Evolutionary conservation across 164 flowering plant species (phyloP), one percentile per base, ranked within the genome.

Genomic region (Stephania cephalantha): DNA sequence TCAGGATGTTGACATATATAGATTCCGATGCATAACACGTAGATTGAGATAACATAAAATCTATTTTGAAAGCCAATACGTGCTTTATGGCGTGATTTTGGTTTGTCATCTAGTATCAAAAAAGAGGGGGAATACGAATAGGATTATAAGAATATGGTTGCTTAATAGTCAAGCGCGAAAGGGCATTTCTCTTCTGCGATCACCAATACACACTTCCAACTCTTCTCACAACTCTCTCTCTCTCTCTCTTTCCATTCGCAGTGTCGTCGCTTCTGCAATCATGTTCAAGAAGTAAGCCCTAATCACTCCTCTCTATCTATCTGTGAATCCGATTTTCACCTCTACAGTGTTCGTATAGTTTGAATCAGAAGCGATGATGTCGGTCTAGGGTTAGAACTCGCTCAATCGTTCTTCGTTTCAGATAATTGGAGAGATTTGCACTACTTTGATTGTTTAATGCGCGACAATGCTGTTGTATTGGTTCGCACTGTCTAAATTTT

Each of bases 281-380:
- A 81, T 81, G 83, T 78, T 81, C 81, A 81, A 81, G 77, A 78
- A 81, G 81, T 81, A 66, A 78, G 80, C 48, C 15, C 35, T 22
- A 8, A 45, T 63, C 15, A 6, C 53, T 45, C 66, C 52, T 58
- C 70, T 63, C 15, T 11, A 45, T 25, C 66, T 65, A 48, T 58
- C 50, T 64, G 25, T 0, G 25, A 64, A 18, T 79, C 71, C 30
- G 9, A 7, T 17, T 12, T 67, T 72, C 11, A 20, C 44, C 9
- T 69, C 45, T 45, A 17, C 22, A 9, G 12, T 69, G 1, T 71
- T 3, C 29, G 1, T 44, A 17, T 7, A 15, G 18, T 9, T 55
- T 13, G 63, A 55, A 55, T 68, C 45, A 45, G 45, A 5, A 68
- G 0, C 18, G n/a, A 68, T 68, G n/a, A 68, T 68, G 18, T 30